Percentiles rank a stretch among this genome's conserved stretches.
Conservation (phyloP, 495 filamentous ascomycete genomes). For the Talaromyces proteolyticus region DNA sequence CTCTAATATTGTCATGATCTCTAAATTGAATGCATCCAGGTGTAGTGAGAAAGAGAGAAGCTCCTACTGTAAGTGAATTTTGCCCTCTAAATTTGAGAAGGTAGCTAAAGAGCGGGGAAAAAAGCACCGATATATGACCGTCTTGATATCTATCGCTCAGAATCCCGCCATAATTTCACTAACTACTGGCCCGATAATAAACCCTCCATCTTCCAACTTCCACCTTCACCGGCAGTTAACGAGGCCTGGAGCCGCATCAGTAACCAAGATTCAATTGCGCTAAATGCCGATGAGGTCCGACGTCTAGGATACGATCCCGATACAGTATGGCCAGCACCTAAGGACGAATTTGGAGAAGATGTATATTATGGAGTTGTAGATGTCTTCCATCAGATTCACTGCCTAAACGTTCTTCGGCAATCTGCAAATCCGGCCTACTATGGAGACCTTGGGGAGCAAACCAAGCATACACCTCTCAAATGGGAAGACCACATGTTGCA, state of each 20-base stretch:
- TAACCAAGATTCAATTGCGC: not conserved
- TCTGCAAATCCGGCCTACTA: not conserved
- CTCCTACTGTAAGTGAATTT: not conserved
- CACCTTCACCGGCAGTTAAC: conserved; percentile 3
- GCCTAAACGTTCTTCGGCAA: conserved; percentile 1
- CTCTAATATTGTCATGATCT: not conserved
- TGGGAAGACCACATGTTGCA: not conserved
- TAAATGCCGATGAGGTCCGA: not conserved
- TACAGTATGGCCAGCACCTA: not conserved
- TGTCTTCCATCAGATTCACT: conserved; percentile 1
- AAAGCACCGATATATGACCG: not conserved
- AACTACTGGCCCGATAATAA: not conserved
- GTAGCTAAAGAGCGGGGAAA: not conserved
- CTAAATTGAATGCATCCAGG: not conserved
- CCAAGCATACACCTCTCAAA: not conserved
- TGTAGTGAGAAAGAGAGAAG: not conserved
- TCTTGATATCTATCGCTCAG: not conserved
- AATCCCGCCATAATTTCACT: not conserved
- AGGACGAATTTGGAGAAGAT: not conserved
- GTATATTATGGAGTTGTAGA: conserved; percentile 1
- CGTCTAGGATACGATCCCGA: not conserved
- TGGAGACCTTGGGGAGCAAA: not conserved
- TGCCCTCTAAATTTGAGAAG: not conserved
- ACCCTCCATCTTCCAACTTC: not conserved
- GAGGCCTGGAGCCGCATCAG: not conserved